phyloP scores from a whole-genome alignment of 1,284 basidiomycete species.

The Bondarzewia mesenterica region DNA sequence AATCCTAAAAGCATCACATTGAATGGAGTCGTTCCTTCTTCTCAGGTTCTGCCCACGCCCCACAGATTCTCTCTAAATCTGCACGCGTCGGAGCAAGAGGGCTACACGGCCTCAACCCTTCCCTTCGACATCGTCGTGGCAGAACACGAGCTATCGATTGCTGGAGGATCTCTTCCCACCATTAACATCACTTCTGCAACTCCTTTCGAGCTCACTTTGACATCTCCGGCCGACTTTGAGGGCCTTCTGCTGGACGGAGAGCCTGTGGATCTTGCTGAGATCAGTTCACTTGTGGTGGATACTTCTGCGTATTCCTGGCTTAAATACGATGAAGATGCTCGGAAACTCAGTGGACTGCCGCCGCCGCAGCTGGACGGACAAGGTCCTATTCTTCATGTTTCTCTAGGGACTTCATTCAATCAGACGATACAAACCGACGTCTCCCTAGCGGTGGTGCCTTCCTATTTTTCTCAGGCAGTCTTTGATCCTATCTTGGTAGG shows the following conservation, averaged over 20 bases:
- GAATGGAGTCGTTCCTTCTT: constrained; percentile 65
- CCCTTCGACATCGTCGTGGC: constrained; percentile 55
- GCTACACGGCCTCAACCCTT: constrained; percentile 44
- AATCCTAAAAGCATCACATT: constrained; percentile 64
- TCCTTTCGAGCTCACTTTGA: constrained; percentile 50
- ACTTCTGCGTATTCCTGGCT: constrained; percentile 59
- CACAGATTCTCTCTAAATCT: constrained; percentile 43
- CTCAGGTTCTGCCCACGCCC: constrained; percentile 29
- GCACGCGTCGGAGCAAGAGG: constrained; percentile 57
- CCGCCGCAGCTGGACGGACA: constrained; percentile 28
- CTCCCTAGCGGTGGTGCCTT: constrained; percentile 54
- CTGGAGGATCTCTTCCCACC: constrained; percentile 38
- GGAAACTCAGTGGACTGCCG: constrained; percentile 58
- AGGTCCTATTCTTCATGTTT: constrained; percentile 48
- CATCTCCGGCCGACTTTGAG: constrained; percentile 48
- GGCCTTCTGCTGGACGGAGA: constrained; percentile 56
- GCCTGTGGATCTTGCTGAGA: constrained; percentile 43
- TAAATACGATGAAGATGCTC: constrained; percentile 44
- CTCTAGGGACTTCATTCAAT: constrained; percentile 54
- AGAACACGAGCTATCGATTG: constrained; percentile 54
- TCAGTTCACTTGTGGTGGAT: constrained; percentile 46
- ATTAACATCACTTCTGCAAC: constrained; percentile 57
- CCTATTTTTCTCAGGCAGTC: constrained; percentile 54
- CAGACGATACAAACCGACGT: constrained; percentile 60
- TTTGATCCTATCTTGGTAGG: constrained; percentile 48